Evolutionary conservation across 2,329 filamentous ascomycete species (phyloP).

Genomic region (Cladosporium cucumerinum): DNA sequence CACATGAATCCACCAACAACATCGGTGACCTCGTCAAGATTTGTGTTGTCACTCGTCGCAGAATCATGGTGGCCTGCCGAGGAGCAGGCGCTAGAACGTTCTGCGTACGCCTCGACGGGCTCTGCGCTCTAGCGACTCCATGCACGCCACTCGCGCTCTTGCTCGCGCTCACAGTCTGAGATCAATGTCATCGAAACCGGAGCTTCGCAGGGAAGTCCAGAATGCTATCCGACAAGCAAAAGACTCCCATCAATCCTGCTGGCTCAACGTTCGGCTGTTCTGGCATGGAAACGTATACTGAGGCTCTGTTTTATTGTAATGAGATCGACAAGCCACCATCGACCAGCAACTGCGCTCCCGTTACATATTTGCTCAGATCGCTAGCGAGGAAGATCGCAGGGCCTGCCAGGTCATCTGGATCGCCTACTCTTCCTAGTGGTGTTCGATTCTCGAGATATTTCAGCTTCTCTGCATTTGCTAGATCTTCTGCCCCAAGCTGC

Average conservation of each 20-base stretch:
- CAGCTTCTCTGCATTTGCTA: conserved; percentile 67
- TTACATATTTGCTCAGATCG: conserved; percentile 76
- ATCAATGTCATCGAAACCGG: background rate
- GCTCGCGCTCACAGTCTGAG: background rate
- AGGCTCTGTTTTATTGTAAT: conserved; percentile 60
- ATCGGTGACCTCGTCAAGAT: background rate
- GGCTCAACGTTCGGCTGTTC: background rate
- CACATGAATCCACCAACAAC: background rate
- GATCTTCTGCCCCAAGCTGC: conserved; percentile 77
- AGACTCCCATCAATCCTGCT: background rate
- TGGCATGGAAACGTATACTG: background rate
- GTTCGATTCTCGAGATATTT: conserved; percentile 78
- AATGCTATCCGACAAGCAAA: background rate
- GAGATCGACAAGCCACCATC: conserved; percentile 93
- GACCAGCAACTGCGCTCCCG: conserved; percentile 76
- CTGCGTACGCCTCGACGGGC: background rate
- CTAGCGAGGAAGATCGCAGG: conserved; percentile 82
- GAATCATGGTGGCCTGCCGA: background rate
- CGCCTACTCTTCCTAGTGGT: conserved; percentile 69
- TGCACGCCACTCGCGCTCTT: background rate
- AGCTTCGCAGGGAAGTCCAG: background rate
- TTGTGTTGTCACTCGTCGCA: background rate
- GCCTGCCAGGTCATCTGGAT: conserved; percentile 71
- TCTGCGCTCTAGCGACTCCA: background rate
- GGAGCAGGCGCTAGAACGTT: background rate